Conservation (phyloP, 768 basidiomycete species). For the Naganishia friedmannii region DNA sequence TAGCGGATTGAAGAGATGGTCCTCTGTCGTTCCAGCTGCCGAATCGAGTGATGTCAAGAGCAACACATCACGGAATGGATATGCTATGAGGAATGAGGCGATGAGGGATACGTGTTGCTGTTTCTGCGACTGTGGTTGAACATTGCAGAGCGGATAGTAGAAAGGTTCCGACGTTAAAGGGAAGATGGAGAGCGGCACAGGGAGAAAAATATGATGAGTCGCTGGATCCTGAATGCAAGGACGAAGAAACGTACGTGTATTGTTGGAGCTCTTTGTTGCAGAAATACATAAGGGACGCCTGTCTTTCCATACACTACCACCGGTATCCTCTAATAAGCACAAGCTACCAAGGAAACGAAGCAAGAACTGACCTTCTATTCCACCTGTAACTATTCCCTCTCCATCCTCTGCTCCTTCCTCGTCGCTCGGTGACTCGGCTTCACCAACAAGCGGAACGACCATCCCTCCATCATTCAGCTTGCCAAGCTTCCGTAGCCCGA, state of each 20-base stretch:
- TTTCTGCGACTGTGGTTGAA: not conserved
- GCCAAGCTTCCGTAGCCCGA: conserved; percentile 6
- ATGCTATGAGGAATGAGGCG: not conserved
- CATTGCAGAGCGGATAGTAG: too few relatives aligned
- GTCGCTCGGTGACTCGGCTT: not conserved
- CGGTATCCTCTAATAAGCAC: not conserved
- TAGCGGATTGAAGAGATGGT: conserved; percentile 17
- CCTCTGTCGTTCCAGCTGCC: conserved; percentile 19
- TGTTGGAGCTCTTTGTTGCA: conserved; percentile 26
- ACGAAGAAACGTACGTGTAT: not conserved
- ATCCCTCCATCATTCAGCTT: conserved; percentile 16
- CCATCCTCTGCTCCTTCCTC: not conserved
- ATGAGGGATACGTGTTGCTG: conserved; percentile 25
- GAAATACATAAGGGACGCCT: conserved; percentile 9
- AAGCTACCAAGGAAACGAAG: not conserved
- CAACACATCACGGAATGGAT: conserved; percentile 18
- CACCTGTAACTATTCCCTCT: conserved; percentile 8
- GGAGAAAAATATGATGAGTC: not conserved
- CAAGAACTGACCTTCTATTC: conserved; percentile 20
- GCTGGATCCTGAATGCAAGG: not conserved
- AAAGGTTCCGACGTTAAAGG: too few relatives aligned
- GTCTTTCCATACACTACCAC: conserved; percentile 9
- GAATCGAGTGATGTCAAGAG: conserved; percentile 26
- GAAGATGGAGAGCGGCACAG: not conserved
- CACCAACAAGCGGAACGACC: conserved; percentile 24